These are phyloP conservation scores for Phialemoniopsis sp. DNA, from an alignment of 2,329 filamentous ascomycete species.

Conservation along the genomic window DNA sequence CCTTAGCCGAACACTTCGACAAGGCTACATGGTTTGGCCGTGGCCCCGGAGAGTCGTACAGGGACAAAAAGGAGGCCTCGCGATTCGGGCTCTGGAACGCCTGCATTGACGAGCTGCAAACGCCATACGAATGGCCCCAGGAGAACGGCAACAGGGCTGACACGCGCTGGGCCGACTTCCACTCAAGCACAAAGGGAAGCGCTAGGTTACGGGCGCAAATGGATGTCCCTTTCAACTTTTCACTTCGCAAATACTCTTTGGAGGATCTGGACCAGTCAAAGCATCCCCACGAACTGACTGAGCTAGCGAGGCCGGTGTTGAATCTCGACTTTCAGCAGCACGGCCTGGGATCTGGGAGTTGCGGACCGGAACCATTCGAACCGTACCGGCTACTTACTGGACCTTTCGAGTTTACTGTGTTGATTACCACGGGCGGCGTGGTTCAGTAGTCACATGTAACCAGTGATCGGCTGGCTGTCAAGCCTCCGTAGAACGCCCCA, in stretches of 20 bases:
- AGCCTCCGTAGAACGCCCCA: too few relatives aligned
- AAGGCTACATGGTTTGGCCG: constrained; percentile 42
- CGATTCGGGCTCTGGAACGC: constrained; percentile 30
- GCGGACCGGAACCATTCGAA: constrained; percentile 28
- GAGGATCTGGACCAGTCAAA: constrained; percentile 29
- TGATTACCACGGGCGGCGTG: too few relatives aligned
- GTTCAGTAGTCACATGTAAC: too few relatives aligned
- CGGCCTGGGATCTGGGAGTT: constrained; percentile 37
- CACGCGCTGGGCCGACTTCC: constrained; percentile 33
- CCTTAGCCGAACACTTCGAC: constrained; percentile 20
- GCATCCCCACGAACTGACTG: constrained; percentile 42
- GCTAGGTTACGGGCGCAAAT: constrained; percentile 6
- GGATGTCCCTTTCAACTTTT: constrained; percentile 26
- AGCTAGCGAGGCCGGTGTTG: constrained; percentile 31
- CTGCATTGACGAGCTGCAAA: constrained; percentile 34
- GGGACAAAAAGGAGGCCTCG: constrained; percentile 43
- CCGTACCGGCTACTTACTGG: constrained; percentile 5
- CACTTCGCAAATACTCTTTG: constrained; percentile 34
- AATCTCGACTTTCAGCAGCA: constrained; percentile 37
- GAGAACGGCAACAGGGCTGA: constrained; percentile 49
- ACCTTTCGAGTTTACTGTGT: constrained; percentile 21
- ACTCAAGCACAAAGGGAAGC: constrained; percentile 11
- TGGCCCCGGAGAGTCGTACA: constrained; percentile 46
- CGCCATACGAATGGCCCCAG: constrained; percentile 48
- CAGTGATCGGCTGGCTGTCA: too few relatives aligned